Conservation (phyloP, 2,329 filamentous ascomycete species). For the Neopestalotiopsis sp. region DNA sequence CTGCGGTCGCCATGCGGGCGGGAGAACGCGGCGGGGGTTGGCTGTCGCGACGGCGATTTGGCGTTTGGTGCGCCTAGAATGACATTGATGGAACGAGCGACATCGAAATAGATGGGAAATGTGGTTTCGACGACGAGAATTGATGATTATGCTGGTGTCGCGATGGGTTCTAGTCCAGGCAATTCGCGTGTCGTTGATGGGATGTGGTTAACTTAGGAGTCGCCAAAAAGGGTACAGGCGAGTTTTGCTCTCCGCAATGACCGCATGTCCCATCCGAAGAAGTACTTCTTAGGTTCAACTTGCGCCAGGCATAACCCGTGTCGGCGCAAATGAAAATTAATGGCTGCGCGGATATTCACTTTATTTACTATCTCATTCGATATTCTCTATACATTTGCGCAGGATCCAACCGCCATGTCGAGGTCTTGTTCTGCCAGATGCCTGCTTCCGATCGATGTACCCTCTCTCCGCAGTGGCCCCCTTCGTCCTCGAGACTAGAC, state of each 20-base stretch:
- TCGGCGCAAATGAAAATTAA: not conserved
- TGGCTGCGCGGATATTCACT: not conserved
- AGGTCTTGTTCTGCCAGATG: not conserved
- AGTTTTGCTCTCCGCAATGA: slow-evolving; percentile 20
- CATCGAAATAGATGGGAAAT: slow-evolving; percentile 58
- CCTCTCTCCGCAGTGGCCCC: slow-evolving; percentile 3
- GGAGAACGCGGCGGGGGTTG: slow-evolving; percentile 45
- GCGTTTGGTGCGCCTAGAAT: slow-evolving; percentile 53
- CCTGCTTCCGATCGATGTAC: slow-evolving; percentile 12
- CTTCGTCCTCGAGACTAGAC: slow-evolving; percentile 2
- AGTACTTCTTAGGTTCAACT: not conserved
- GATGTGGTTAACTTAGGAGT: slow-evolving; percentile 27
- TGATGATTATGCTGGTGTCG: slow-evolving; percentile 49
- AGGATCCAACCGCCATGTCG: slow-evolving; percentile 1
- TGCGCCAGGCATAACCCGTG: not conserved
- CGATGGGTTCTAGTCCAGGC: slow-evolving; percentile 57
- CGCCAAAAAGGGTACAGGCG: slow-evolving; percentile 22
- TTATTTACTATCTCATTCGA: not conserved
- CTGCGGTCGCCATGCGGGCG: slow-evolving; percentile 64
- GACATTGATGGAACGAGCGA: slow-evolving; percentile 54
- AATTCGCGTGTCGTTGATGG: slow-evolving; percentile 57
- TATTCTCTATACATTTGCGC: not conserved
- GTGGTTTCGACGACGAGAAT: slow-evolving; percentile 43
- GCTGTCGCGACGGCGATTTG: slow-evolving; percentile 56
- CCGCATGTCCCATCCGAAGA: slow-evolving; percentile 12